phyloP scores from a whole-genome alignment of 2,329 filamentous ascomycete species.

The Penicillium sp. region DNA sequence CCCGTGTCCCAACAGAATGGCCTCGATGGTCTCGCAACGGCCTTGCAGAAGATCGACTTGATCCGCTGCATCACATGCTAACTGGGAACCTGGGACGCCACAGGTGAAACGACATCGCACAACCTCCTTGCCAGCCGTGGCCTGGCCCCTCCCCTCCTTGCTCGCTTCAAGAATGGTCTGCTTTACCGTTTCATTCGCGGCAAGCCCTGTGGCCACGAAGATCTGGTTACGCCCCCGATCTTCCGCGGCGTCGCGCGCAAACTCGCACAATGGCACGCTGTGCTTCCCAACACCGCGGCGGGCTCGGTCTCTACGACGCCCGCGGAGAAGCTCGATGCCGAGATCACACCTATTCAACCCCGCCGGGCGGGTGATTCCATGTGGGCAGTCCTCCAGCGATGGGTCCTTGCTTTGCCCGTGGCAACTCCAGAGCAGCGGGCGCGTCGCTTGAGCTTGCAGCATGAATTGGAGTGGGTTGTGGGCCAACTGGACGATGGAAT shows the following conservation, averaged over 20 bases:
- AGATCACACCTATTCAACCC: slow-evolving; percentile 16
- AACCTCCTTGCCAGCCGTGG: slow-evolving; percentile 76
- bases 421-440: slow-evolving; percentile 62
- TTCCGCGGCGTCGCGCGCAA: slow-evolving; percentile 77
- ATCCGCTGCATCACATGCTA: not conserved
- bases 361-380: slow-evolving; percentile 70
- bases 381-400: slow-evolving; percentile 95
- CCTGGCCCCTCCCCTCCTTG: slow-evolving; percentile 80
- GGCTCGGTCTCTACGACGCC: slow-evolving; percentile 20
- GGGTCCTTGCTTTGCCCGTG: slow-evolving; percentile 79
- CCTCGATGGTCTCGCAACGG: no score
- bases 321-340: slow-evolving; percentile 13
- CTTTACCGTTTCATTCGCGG: slow-evolving; percentile 88
- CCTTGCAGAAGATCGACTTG: no score
- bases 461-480: slow-evolving; percentile 66
- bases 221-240: slow-evolving; percentile 68
- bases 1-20: no score
- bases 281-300: slow-evolving; percentile 51
- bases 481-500: slow-evolving; percentile 67
- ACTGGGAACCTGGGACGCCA: slow-evolving; percentile 22
- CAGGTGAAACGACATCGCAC: slow-evolving; percentile 63
- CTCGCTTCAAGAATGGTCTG: slow-evolving; percentile 91
- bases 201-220: slow-evolving; percentile 69
- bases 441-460: slow-evolving; percentile 63
- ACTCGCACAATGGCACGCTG: slow-evolving; percentile 89